Evolutionary conservation across 2,329 filamentous ascomycete species (phyloP), one percentile per base, ranked within the genome.

Genomic region (Zopfia rhizophila): DNA sequence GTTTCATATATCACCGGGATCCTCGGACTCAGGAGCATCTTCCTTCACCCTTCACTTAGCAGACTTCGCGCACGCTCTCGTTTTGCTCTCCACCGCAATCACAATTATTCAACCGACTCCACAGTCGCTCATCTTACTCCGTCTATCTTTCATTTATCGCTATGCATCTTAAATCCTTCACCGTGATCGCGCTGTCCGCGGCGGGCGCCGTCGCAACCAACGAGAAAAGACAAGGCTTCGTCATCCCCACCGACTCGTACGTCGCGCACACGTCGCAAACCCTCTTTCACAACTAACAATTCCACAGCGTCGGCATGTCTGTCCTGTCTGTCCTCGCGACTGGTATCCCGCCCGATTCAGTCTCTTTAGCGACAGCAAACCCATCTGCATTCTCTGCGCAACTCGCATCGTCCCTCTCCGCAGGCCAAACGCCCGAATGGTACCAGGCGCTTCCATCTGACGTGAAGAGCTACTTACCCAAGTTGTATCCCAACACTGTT

Each of bases 371-470:
- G 24, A 51, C 74, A 38, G 75, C 74, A 50, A 75, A 75, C 61
- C 60, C 67, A 13, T 64, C 68, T 40, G 73, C 66, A 32, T 75
- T 75, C 51, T 70, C 69, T 42, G 61, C 68, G 8, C 60, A 72
- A 30, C 69, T 79, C 60, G 68, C 68, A 10, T 74, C 75, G 7
- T 69, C 76, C 32, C 69, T 79, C 64, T 58, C 66, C 8, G 73
- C 72, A 22, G 73, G 75, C 58, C 60, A 68, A 21, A 73, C 72
- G 13, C 75, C 77, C 13, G 49, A 62, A 3, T 79, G 77, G 77
- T 78, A 75, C 64, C 59, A 68, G 7, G 67, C 71, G 7, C 70
- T 79, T 3, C 77, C 77, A 5, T 57, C 68, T 31, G 73, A 75
- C 43, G 68, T 79, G 33, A 70, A 78, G 66, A 72, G 62, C 32